Conservation (phyloP, 345 rosid genomes). For the Rhodamnia argentea region DNA sequence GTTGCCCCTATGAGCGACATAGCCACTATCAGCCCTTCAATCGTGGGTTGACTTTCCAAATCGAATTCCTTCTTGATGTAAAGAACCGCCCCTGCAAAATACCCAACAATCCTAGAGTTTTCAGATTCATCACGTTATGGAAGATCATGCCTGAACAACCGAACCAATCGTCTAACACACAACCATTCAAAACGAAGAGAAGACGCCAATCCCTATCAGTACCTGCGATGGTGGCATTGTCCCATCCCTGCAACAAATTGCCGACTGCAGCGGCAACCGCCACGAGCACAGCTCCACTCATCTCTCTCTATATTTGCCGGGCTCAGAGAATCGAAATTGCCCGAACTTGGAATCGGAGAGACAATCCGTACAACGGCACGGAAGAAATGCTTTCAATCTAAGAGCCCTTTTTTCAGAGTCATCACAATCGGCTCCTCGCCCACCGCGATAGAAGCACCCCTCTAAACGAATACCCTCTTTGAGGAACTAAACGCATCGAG, state of each 20-base stretch:
- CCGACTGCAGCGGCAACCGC: slow-evolving; percentile 30
- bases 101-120: not conserved
- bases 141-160: not conserved
- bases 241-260: slow-evolving; percentile 41
- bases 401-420: not conserved
- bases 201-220: not conserved
- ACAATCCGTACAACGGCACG: not conserved
- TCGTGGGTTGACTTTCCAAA: slow-evolving; percentile 19
- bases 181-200: not conserved
- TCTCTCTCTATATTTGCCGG: not conserved
- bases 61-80: slow-evolving; percentile 36
- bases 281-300: slow-evolving; percentile 29
- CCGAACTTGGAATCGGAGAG: not conserved
- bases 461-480: not conserved
- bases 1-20: slow-evolving; percentile 34
- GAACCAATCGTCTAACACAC: not conserved
- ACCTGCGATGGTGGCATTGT: slow-evolving; percentile 39
- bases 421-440: not conserved
- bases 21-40: slow-evolving; percentile 38
- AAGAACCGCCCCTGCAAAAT: slow-evolving; percentile 21
- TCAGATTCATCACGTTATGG: not conserved
- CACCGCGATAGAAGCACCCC: not conserved
- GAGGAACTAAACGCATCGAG: not conserved
- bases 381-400: not conserved
- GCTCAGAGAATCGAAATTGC: not conserved